Base-by-base conservation (phyloP, 345 rosid genomes). In the Salix exigua region DNA sequence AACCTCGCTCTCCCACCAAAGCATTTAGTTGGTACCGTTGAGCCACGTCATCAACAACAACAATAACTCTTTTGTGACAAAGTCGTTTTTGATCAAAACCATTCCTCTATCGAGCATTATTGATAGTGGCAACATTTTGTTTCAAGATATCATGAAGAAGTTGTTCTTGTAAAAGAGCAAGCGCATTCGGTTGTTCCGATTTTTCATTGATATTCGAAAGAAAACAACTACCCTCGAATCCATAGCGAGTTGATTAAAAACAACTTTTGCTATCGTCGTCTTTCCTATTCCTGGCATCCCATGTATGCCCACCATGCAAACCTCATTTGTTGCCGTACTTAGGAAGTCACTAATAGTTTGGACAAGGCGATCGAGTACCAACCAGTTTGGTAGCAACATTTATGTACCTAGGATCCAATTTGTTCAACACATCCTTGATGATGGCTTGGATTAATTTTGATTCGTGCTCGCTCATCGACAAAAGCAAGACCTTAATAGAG, bases 361-460 rank as follows among this genome's bases (percentile, higher is more conserved):
- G 10, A 19, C 23, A 37, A 21, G 37, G 3, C 28, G 11, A 11
- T 66, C 21, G n/a, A 7, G 19, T 35, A 2, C 25, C 10, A 5
- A 21, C 37, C 0, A 78, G 4, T 10, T 31, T 12, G 7, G 13
- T 5, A 38, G 21, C 8, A 30, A 26, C 14, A 64, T 25, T 4
- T 26, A 64, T 7, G 19, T 31, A 8, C 8, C 16, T 64, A 8
- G 62, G 64, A 35, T 63, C 75, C 25, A 85, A 50, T 75, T 68
- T 85, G 44, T 75, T 70, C 79, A 80, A 70, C 23, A 86, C 44
- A 31, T 73, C 75, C 14, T 67, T 58, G 5, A 84, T 81, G 46
- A 83, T 79, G 5, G 67, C 74, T 19, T 82, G 82, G 14, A 79
- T 73, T 28, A 86, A 79, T 58, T 44, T 70, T 1, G 83, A 78